Conservation (phyloP, 306 rosid genomes). For the Oxytropis ochrocephala region DNA sequence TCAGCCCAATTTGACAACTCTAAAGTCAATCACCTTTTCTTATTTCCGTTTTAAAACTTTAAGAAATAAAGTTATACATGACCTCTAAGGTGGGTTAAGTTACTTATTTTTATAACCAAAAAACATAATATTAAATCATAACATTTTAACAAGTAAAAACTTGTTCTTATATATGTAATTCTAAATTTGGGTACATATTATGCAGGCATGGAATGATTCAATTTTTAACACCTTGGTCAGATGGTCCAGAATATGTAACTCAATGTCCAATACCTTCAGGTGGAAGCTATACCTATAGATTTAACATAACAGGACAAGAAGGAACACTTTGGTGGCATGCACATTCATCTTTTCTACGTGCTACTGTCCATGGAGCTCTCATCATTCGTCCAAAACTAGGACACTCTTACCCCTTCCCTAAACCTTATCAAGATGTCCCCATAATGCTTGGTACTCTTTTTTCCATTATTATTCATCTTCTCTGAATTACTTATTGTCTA, state of each 20-base stretch:
- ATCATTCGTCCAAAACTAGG: constrained; percentile 38
- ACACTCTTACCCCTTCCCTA: constrained; percentile 28
- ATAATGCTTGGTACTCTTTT: constrained; percentile 37
- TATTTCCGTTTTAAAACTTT: too few relatives aligned
- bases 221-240: constrained; percentile 53
- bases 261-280: constrained; percentile 60
- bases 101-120: not conserved
- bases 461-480: not conserved
- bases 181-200: not conserved
- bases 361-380: constrained; percentile 60
- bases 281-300: constrained; percentile 38
- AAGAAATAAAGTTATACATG: too few relatives aligned
- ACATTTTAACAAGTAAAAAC: not conserved
- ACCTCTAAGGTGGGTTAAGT: not conserved
- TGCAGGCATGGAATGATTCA: constrained; percentile 74
- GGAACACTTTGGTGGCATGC: constrained; percentile 91
- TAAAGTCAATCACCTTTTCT: too few relatives aligned
- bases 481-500: too few relatives aligned
- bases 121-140: not conserved
- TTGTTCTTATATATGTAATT: not conserved
- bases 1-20: too few relatives aligned
- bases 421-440: constrained; percentile 43
- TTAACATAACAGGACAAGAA: constrained; percentile 51
- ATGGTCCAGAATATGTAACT: constrained; percentile 60
- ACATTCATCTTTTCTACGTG: constrained; percentile 49